Base-by-base conservation (phyloP, 2,329 filamentous ascomycete genomes). In the Arachnomyces sp. region DNA sequence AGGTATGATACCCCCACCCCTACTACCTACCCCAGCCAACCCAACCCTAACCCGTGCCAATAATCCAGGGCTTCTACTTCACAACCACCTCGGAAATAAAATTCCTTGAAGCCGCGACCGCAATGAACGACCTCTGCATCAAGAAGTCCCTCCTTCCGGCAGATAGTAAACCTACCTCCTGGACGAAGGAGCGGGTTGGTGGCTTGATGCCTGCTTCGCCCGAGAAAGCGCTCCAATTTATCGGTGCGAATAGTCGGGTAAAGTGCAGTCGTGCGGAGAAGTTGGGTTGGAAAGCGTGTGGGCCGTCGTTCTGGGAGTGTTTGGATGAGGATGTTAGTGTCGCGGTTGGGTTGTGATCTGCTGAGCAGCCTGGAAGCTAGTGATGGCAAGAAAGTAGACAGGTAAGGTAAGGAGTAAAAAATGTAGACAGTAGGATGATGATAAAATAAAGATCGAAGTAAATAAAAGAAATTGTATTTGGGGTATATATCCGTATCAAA, bases 41-140 rank as follows among this genome's bases (percentile, higher is more conserved):
- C n/a, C 29, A 8, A 14, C 15, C 9, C 12, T 13, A n/a, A 31
- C 16, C n/a, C n/a, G n/a, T n/a, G n/a, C n/a, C n/a, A n/a, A n/a
- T n/a, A n/a, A n/a, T n/a, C n/a, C n/a, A 44, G 42, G 38, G 42
- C 16, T 44, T 41, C 38, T 44, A 44, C 29, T 44, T 44, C 30
- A 34, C 38, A 12, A 17, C 31, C 20, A 15, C 41, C 5, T 20
- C 34, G 14, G 38, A 44, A 32, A 36, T 44, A 16, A 28, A 13
- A 25, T 46, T 41, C 41, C 43, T 34, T 20, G 38, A 41, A 11
- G 41, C 31, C 11, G 44, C 44, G 6, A 28, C 40, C 28, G 44
- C 41, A 9, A 38, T 46, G 14, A 40, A 34, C 35, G 34, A 39
- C 11, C 12, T 46, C 7, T 41, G 41, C 12, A 31, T 43, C 5